phyloP scores from a whole-genome alignment of 139 green algal genomes.

The Chlamydomonas asymmetrica region DNA sequence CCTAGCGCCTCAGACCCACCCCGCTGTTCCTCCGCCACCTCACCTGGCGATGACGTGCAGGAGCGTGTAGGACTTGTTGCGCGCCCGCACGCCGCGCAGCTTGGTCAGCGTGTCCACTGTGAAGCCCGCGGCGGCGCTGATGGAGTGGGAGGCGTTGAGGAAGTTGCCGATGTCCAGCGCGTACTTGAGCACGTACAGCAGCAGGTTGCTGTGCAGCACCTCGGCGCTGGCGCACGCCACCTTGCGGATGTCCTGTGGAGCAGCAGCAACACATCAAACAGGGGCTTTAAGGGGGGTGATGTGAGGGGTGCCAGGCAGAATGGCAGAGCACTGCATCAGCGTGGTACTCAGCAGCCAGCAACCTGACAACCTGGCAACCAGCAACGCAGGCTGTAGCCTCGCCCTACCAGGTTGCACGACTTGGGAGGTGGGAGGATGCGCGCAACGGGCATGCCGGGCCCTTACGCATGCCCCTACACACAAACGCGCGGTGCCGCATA shows the following conservation, averaged over 20 bases:
- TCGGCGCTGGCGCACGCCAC: constrained; percentile 43
- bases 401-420: no score
- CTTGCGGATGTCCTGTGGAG: not conserved
- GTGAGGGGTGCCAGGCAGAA: not conserved
- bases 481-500: no score
- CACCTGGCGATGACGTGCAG: constrained; percentile 65
- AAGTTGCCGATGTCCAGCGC: constrained; percentile 58
- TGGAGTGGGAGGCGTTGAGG: constrained; percentile 42
- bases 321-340: not conserved
- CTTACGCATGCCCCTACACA: no score
- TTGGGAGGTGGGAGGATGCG: no score
- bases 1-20: no score
- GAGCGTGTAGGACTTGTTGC: constrained; percentile 50
- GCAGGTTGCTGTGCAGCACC: constrained; percentile 39
- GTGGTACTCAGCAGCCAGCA: no score
- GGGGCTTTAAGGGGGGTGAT: not conserved
- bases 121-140: constrained; percentile 45
- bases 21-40: no score
- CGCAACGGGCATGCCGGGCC: no score
- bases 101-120: constrained; percentile 52
- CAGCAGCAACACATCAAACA: no score
- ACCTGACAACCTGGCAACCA: no score
- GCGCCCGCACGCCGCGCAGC: constrained; percentile 55
- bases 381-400: no score
- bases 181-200: constrained; percentile 49